Base-by-base conservation (phyloP, 75 land plant species). In the Picea glauca region DNA sequence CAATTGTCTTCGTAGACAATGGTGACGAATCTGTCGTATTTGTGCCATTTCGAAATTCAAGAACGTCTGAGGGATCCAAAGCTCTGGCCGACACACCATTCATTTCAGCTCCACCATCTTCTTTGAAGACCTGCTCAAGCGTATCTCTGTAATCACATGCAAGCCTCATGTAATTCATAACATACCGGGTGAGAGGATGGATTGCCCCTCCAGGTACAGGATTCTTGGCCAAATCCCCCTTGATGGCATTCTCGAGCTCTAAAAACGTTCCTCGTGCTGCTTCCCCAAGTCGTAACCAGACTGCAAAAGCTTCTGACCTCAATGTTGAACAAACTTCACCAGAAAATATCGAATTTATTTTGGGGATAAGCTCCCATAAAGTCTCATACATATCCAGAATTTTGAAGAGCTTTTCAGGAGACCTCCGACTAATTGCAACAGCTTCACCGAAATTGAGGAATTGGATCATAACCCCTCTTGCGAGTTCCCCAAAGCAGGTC, bases 131-230 rank as follows among this genome's bases (percentile, higher is more conserved):
- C 62, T 88, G 77, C 72, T 81, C 85, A 61, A 88, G 62, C 13
- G 90, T 88, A 33, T 83, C 82, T 62, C 67, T 80, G 73, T 88
- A 88, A 58, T 85, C 88, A 81, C 84, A 85, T 23, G 84, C 80
- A 80, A 83, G 77, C 58, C 81, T 80, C 70, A 94, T 63, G 87
- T 88, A 94, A 74, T 94, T 92, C 94, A 94, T 94, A 12, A 90
- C 90, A 82, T 90, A 94, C 5, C 97, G 92, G 2, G 94, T 87
- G 4, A 90, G 81, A 1, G 95, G 97, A 77, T 92, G 97, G 75
- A 94, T 77, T 13, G 93, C 97, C 43, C 97, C 97, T 58, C 93
- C 87, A 20, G 87, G 87, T 1, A 91, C 87, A 6, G 88, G 82
- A 1, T 77, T 64, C 76, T 82, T 94, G 2, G 87, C 80, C 3